These are phyloP conservation scores for Forsythia viridissima DNA, from an alignment of 257 asterid species.

Conservation along the genomic window DNA sequence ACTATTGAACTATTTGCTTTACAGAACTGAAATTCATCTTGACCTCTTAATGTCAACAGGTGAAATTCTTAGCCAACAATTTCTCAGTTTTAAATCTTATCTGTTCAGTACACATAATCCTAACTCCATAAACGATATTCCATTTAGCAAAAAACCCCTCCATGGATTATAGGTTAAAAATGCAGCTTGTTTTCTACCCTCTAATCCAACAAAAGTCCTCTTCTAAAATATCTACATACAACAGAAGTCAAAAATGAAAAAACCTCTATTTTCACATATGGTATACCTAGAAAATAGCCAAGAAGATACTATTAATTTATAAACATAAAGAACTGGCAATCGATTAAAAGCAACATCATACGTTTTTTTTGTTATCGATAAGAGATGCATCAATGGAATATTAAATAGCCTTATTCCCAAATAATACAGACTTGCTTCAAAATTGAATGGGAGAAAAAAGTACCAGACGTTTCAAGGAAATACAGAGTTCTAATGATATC, in stretches of 20 bases:
- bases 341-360: background rate
- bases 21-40: background rate
- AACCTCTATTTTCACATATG: background rate
- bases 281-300: background rate
- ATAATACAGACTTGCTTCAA: background rate
- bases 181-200: background rate
- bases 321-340: background rate
- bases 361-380: background rate
- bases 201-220: background rate
- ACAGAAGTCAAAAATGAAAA: background rate
- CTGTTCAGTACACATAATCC: background rate
- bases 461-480: background rate
- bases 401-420: background rate
- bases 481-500: constrained; percentile 21
- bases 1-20: background rate
- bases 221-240: background rate
- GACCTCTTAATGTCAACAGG: background rate
- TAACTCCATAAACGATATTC: background rate
- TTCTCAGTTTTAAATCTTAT: background rate
- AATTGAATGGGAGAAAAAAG: background rate
- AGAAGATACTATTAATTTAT: background rate
- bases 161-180: background rate
- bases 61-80: background rate
- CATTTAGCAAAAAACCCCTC: background rate
- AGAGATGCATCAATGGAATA: constrained; percentile 3